These are phyloP conservation scores for Lactifluus rugatus DNA, from an alignment of 768 basidiomycete species.

Conservation along the genomic window DNA sequence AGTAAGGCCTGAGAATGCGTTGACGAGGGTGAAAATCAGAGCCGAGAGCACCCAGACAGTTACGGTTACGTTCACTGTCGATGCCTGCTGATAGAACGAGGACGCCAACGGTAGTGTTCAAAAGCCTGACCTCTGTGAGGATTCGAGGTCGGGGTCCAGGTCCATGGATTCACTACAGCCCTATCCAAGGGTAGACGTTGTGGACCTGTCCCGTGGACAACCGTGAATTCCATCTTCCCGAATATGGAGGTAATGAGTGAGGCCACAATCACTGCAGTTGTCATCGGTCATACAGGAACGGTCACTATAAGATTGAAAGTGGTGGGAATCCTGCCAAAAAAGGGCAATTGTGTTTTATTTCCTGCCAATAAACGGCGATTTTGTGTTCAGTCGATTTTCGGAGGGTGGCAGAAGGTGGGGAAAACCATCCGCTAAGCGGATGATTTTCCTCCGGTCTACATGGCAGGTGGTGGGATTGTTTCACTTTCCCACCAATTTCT, in stretches of 20 bases:
- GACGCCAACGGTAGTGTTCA: conserved; percentile 76
- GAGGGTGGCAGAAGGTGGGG: no score
- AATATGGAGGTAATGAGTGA: neutral
- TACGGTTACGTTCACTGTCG: conserved; percentile 41
- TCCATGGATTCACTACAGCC: neutral
- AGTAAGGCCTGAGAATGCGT: conserved; percentile 60
- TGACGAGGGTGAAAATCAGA: conserved; percentile 74
- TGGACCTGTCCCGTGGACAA: neutral
- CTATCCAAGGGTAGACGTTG: neutral
- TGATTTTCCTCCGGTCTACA: no score
- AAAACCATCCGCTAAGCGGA: no score
- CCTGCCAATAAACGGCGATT: no score
- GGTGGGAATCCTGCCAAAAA: no score
- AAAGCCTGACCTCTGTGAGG: conserved; percentile 69
- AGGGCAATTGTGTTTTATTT: no score
- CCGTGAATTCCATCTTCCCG: conserved; percentile 10
- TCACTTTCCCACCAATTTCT: no score
- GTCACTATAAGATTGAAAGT: no score
- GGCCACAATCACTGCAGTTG: conserved; percentile 8
- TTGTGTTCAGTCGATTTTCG: no score
- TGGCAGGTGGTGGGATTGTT: no score
- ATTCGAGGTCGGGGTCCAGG: conserved; percentile 39
- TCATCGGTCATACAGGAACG: conserved; percentile 4
- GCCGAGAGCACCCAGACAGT: conserved; percentile 80
- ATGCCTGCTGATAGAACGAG: conserved; percentile 78